Base-by-base conservation (phyloP, 2,329 filamentous ascomycete genomes). In the Endoconidiophora polonica region DNA sequence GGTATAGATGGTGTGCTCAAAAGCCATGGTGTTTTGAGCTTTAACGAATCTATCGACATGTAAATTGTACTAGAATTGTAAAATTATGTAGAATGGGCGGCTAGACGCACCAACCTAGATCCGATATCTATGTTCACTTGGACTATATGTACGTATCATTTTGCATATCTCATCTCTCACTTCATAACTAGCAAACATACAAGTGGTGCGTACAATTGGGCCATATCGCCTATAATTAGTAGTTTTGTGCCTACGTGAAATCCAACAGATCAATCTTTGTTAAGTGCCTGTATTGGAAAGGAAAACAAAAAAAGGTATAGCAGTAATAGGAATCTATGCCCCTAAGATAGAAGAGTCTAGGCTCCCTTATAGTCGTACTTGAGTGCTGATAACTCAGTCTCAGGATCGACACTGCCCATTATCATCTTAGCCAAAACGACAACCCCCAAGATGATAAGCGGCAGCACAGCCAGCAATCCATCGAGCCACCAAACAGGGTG, bases 41-140 rank as follows among this genome's bases (percentile, higher is more conserved):
- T 98, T 65, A 93, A 90, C 62, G 88, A 95, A 65, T 86, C 82
- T 55, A 86, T 96, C 69, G 83, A 88, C 60, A 72, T 77, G 63
- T 77, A 68, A 64, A 57, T 46, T 42, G 7, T n/a, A 20, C 18
- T 20, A 41, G 42, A 14, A 20, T 23, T 22, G 22, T 16, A 14
- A 7, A 26, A 24, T n/a, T 23, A 45, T 16, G 14, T 9, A 18
- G 16, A 18, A 33, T 10, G 29, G 7, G 4, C 12, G 3, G 12
- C 29, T 4, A 33, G 12, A 33, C 12, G 12, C 9, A 33, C 6
- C 4, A 33, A 12, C 29, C 12, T 33, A 12, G 29, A 33, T 33
- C 9, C 12, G 16, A 18, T 12, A 12, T 12, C 12, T 9, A 33
- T 10, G 29, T 33, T 33, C 29, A 33, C 29, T 33, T 4, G 29